Base-by-base conservation (phyloP, 225 moss, liverwort and hornwort species). In the Antitrichia curtipendula region DNA sequence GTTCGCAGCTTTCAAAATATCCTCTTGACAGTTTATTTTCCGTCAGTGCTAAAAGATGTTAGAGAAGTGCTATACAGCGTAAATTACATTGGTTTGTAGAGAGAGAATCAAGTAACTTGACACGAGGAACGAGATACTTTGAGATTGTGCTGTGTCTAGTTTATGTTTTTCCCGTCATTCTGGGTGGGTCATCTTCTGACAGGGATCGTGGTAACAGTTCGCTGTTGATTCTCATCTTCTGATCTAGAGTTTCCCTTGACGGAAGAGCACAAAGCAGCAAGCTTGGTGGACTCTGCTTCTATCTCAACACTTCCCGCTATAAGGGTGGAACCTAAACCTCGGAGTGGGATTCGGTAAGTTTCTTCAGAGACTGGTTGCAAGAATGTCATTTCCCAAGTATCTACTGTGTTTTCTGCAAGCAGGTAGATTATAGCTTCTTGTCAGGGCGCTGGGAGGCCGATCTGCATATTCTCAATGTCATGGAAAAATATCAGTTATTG, bases 1-100 rank as follows among this genome's bases (percentile, higher is more conserved):
- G 58, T 99, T 97, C 79, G 98, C 97, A 83, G 96, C 98, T 72
- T 99, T 99, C 84, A 99, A 97, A 91, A 98, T 98, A 98, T 98
- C 98, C 96, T 94, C 85, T 85, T 84, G 14, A 83, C 72, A 40
- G 54, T 34, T 53, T 78, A 17, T 17, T 71, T 89, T 78, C 70
- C 53, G 60, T 60, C 53, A 72, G 23, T 58, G 76, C 50, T 66
- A 65, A 65, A 66, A 83, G 58, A 50, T 65, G 61, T 61, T 56
- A 81, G 41, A 47, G 85, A 72, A 54, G 72, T 73, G 52, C 50
- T 78, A 16, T 65, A 9, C 34, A 71, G 41, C 25, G 24, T 87
- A n/a, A 57, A 49, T 47, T 40, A 16, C 40, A 61, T 62, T 75
- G 83, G 13, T 10, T 36, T 53, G 50, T 34, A 41, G 63, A 72